phyloP scores from a whole-genome alignment of 2,329 filamentous ascomycete genomes.

The Lojkania enalia region DNA sequence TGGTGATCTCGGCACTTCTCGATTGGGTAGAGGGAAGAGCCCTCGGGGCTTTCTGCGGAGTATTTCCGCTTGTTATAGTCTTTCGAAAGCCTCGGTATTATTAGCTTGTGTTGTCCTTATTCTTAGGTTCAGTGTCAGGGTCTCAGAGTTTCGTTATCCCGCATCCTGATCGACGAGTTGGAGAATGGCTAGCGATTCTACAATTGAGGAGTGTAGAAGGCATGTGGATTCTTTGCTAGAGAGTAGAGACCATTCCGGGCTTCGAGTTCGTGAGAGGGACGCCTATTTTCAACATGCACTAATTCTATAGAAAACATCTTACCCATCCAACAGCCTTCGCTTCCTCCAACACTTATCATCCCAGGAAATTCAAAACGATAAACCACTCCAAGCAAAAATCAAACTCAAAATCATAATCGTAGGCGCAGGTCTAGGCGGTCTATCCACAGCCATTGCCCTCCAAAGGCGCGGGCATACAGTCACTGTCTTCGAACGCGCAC shows the following conservation, averaged over 20 bases:
- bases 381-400: constrained; percentile 8
- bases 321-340: constrained; percentile 21
- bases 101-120: too few species aligned
- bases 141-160: too few species aligned
- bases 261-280: constrained; percentile 6
- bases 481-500: constrained; percentile 19
- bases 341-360: constrained; percentile 15
- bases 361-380: neutral
- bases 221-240: constrained; percentile 15
- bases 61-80: too few species aligned
- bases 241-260: constrained; percentile 4
- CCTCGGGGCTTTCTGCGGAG: too few species aligned
- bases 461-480: constrained; percentile 18
- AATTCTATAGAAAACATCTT: constrained; percentile 20
- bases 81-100: too few species aligned
- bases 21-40: too few species aligned
- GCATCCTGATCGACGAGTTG: too few species aligned
- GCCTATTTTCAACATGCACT: neutral
- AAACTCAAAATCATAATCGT: constrained; percentile 19
- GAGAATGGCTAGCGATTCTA: constrained; percentile 2
- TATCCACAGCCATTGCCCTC: constrained; percentile 21
- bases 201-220: constrained; percentile 11
- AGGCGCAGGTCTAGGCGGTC: constrained; percentile 23
- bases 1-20: too few species aligned
- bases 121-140: too few species aligned